Evolutionary conservation across 345 rosid species (phyloP).

Genomic region (Chamaenerion angustifolium): DNA sequence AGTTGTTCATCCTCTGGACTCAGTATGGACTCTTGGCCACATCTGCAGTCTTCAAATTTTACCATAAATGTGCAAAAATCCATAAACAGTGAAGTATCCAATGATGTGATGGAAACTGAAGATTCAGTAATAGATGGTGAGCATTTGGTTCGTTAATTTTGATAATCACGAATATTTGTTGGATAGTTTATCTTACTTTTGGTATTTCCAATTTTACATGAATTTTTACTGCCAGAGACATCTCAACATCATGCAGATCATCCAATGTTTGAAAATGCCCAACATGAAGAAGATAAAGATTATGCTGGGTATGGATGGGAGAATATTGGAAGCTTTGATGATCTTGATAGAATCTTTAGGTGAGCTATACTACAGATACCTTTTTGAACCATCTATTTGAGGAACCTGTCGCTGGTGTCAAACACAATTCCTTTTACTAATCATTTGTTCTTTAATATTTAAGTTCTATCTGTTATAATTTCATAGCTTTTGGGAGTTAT

Average conservation of each 20-base stretch:
- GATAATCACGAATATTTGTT: slow-evolving; percentile 8
- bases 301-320: slow-evolving; percentile 84
- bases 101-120: slow-evolving; percentile 19
- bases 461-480: no score
- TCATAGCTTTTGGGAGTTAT: no score
- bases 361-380: slow-evolving; percentile 20
- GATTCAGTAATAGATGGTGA: slow-evolving; percentile 29
- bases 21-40: slow-evolving; percentile 41
- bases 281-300: slow-evolving; percentile 57
- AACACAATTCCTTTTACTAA: no score
- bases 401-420: background rate
- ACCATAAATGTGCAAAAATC: slow-evolving; percentile 32
- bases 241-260: slow-evolving; percentile 39
- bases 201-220: slow-evolving; percentile 14
- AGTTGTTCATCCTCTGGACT: slow-evolving; percentile 32
- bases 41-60: slow-evolving; percentile 16
- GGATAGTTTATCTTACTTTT: slow-evolving; percentile 9
- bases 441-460: no score
- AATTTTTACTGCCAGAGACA: slow-evolving; percentile 30
- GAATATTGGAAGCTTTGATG: slow-evolving; percentile 91
- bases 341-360: slow-evolving; percentile 88
- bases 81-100: slow-evolving; percentile 33
- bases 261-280: slow-evolving; percentile 36
- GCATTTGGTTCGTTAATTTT: slow-evolving; percentile 8
- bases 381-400: background rate